Evolutionary conservation across 2,329 filamentous ascomycete species (phyloP).

Genomic region (Colletotrichum sojae): DNA sequence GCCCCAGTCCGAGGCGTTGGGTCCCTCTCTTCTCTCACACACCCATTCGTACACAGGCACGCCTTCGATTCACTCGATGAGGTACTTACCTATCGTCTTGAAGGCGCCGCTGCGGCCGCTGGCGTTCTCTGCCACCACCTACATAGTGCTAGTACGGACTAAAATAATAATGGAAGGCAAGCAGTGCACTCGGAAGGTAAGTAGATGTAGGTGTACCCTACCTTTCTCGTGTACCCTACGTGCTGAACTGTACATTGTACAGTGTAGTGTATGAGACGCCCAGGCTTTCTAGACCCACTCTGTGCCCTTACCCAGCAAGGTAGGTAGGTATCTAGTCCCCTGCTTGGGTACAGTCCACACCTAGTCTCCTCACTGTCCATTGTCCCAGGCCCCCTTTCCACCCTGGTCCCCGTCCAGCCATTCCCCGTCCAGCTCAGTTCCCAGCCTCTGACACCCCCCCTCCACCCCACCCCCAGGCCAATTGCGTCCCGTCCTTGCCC

Average conservation of each 20-base stretch:
- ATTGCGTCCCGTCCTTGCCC: constrained; percentile 37
- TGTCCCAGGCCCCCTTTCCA: neutral
- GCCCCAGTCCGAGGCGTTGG: constrained; percentile 41
- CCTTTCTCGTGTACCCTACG: no score
- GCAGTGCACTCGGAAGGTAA: neutral
- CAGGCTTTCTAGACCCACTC: constrained; percentile 6
- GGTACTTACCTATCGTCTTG: neutral
- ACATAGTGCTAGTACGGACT: neutral
- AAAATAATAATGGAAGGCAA: no score
- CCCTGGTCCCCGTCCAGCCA: constrained; percentile 11
- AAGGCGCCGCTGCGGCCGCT: neutral
- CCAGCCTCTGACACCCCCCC: constrained; percentile 34
- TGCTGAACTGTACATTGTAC: no score
- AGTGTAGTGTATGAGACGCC: neutral
- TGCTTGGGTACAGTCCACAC: neutral
- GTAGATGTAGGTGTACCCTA: no score
- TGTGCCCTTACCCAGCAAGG: neutral
- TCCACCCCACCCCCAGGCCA: constrained; percentile 30
- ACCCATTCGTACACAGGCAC: neutral
- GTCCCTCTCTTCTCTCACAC: constrained; percentile 26
- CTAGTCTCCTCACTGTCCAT: constrained; percentile 13
- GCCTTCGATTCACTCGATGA: neutral
- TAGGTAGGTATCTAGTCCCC: neutral
- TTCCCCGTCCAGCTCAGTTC: constrained; percentile 31
- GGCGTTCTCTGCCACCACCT: neutral